Conservation (phyloP, 345 rosid species). For the Physaria fendleri region DNA sequence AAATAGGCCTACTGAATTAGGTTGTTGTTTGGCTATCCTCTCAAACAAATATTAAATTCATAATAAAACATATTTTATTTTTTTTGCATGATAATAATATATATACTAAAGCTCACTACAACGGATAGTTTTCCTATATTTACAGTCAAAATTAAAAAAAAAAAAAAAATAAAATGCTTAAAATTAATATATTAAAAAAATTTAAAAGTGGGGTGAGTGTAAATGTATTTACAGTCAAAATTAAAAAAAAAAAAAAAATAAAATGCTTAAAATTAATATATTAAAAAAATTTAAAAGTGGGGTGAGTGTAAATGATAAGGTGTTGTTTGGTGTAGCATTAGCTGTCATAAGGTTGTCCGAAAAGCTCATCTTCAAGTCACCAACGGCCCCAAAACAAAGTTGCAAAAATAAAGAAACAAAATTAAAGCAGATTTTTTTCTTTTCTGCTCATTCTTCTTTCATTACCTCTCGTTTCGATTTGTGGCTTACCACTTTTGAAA, state of each 20-base stretch:
- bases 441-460: slow-evolving; percentile 8
- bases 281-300: slow-evolving; percentile 4
- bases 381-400: slow-evolving; percentile 25
- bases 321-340: slow-evolving; percentile 26
- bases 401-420: not conserved
- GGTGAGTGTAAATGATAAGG: slow-evolving; percentile 33
- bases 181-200: not conserved
- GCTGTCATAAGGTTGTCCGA: slow-evolving; percentile 27
- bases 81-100: too few species aligned
- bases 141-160: slow-evolving; percentile 7
- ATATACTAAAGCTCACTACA: too few species aligned
- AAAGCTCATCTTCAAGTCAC: slow-evolving; percentile 25
- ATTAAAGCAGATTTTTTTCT: not conserved
- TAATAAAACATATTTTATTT: not conserved
- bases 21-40: too few species aligned
- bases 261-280: not conserved
- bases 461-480: slow-evolving; percentile 8
- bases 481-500: slow-evolving; percentile 3
- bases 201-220: slow-evolving; percentile 24
- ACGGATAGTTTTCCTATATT: not conserved
- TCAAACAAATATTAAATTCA: too few species aligned
- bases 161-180: not conserved
- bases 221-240: too few species aligned
- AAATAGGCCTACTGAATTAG: too few species aligned
- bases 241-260: too few species aligned